Base-by-base conservation (phyloP, 2,329 filamentous ascomycete species). In the Arthrobotrys musiformis region DNA sequence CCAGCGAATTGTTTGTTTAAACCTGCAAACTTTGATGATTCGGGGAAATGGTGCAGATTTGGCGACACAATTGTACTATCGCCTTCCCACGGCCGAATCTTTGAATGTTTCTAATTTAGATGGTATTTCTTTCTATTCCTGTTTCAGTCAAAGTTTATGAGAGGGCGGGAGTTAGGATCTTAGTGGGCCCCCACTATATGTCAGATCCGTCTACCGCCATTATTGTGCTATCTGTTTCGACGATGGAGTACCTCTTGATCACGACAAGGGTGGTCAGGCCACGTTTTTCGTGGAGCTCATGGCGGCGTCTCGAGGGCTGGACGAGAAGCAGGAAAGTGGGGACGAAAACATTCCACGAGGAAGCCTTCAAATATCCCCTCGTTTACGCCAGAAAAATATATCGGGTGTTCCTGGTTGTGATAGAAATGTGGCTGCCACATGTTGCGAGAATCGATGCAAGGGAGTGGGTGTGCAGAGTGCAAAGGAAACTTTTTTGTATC, bases 381-480 rank as follows among this genome's bases (percentile, higher is more conserved):
- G 33, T 58, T 58, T 40, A 40, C 19, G 19, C 54, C 17, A 58
- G 54, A 37, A 19, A 22, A 58, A n/a, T 4, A 40, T 17, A 58
- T 58, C 54, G 54, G 54, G 19, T 58, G 54, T 58, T 40, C 54
- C 54, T 58, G 54, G 54, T 24, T 58, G 11, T 58, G 17, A 40
- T 58, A 40, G 54, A 58, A 26, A 1, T 56, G 68, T 72, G 68
- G 68, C 68, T 61, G 68, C 68, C 68, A 72, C 68, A 61, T 72
- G 62, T 42, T 72, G 26, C 35, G 35, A 67, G 19, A 52, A 28
- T 61, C 37, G 48, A 48, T 70, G 68, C 68, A 63, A 56, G 58
- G 52, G 33, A 56, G 58, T 30, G n/a, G 54, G 19, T 17, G 54
- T 64, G 58, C 37, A 64, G n/a, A n/a, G n/a, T n/a, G n/a, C n/a